Evolutionary conservation across 1,139 yeast species (phyloP).

Genomic region (Yamadazyma sp.): DNA sequence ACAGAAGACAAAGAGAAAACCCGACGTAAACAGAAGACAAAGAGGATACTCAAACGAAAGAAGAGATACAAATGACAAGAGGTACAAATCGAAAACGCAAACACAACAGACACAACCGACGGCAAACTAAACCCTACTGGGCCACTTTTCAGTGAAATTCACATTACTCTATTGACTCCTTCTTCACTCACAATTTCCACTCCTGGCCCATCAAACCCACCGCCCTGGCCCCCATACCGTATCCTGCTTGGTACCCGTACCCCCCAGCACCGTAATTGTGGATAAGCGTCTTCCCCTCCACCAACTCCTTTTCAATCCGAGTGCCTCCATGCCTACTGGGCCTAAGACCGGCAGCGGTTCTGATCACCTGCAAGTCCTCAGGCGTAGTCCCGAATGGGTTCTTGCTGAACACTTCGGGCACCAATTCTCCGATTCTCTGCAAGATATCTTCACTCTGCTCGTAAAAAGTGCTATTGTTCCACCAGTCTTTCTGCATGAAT

Average conservation of each 20-base stretch:
- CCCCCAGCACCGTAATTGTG: conserved; percentile 81
- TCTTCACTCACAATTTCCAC: too few species aligned
- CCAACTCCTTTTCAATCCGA: conserved; percentile 45
- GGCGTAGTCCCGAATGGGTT: conserved; percentile 14
- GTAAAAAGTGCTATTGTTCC: conserved; percentile 55
- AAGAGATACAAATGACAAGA: too few species aligned
- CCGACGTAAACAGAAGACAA: too few species aligned
- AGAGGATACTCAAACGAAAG: too few species aligned
- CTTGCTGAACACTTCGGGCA: conserved; percentile 9
- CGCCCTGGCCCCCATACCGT: conserved; percentile 53
- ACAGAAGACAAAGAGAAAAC: too few species aligned
- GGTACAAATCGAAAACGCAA: too few species aligned
- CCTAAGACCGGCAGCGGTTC: conserved; percentile 64
- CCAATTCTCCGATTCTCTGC: conserved; percentile 45
- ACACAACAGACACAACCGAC: too few species aligned
- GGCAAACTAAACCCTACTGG: too few species aligned
- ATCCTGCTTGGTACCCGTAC: conserved; percentile 73
- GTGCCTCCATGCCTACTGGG: conserved; percentile 69
- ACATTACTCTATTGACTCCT: too few species aligned
- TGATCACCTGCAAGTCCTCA: conserved; percentile 44
- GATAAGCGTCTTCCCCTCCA: conserved; percentile 22
- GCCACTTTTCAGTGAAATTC: too few species aligned
- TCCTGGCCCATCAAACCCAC: conserved; percentile 34
- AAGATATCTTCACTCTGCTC: conserved; percentile 60
- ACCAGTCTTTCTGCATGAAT: conserved; percentile 56